Evolutionary conservation across 768 basidiomycete genomes (phyloP).

Genomic region (Termitomyces sp.): DNA sequence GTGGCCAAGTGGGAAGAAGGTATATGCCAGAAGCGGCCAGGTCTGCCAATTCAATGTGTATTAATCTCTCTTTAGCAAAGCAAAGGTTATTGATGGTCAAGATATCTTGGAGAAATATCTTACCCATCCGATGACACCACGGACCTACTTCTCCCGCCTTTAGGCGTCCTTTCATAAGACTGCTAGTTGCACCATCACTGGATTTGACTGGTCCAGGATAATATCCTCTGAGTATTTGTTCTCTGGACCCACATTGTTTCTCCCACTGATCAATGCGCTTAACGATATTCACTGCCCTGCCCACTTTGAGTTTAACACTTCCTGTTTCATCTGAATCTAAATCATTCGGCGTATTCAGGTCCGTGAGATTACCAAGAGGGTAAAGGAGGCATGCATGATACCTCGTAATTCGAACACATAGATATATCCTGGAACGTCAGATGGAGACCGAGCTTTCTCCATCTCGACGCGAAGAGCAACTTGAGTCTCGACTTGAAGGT

Average conservation of each 20-base stretch:
- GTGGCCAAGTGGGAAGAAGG: slow-evolving; percentile 48
- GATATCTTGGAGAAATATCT: slow-evolving; percentile 5
- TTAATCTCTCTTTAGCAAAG: slow-evolving; percentile 51
- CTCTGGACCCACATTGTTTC: slow-evolving; percentile 77
- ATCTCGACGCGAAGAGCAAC: slow-evolving; percentile 45
- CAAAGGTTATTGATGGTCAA: background rate
- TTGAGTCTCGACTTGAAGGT: slow-evolving; percentile 60
- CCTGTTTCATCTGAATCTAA: slow-evolving; percentile 25
- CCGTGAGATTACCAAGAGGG: background rate
- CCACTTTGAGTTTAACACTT: slow-evolving; percentile 71
- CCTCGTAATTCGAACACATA: slow-evolving; percentile 81
- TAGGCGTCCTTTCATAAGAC: slow-evolving; percentile 64
- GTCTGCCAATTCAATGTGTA: slow-evolving; percentile 80
- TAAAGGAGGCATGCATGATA: slow-evolving; percentile 23
- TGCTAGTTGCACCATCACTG: slow-evolving; percentile 32
- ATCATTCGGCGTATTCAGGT: background rate
- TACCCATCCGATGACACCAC: slow-evolving; percentile 66
- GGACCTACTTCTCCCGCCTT: slow-evolving; percentile 57
- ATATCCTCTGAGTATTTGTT: slow-evolving; percentile 69
- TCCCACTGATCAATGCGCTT: slow-evolving; percentile 78
- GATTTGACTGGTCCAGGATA: slow-evolving; percentile 58
- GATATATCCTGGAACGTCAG: slow-evolving; percentile 73
- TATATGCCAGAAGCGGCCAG: slow-evolving; percentile 56
- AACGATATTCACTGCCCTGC: slow-evolving; percentile 68
- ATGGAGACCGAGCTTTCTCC: slow-evolving; percentile 44